Conservation (phyloP, 805 yeast genomes). For the Aciculoconidium aculeatum region DNA sequence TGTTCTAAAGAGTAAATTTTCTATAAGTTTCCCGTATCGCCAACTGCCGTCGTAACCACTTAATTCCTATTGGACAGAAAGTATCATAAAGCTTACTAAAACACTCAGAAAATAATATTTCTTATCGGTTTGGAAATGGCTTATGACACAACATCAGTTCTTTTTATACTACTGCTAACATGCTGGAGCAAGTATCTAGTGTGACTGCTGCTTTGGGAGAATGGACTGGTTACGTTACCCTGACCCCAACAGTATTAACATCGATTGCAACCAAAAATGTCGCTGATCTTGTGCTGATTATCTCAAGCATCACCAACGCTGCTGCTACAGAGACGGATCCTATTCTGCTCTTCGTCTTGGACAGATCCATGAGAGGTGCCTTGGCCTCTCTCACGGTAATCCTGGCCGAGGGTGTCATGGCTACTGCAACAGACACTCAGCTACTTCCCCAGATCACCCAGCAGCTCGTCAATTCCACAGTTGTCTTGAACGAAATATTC, state of each 20-base stretch:
- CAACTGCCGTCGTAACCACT: too few relatives aligned
- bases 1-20: too few relatives aligned
- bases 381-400: constrained; percentile 17
- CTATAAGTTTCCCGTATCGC: too few relatives aligned
- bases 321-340: constrained; percentile 12
- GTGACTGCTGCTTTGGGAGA: too few relatives aligned
- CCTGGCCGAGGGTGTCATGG: constrained; percentile 14
- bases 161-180: too few relatives aligned
- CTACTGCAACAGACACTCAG: constrained; percentile 18
- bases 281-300: constrained; percentile 8
- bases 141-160: too few relatives aligned
- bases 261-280: constrained; percentile 12
- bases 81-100: too few relatives aligned
- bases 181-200: too few relatives aligned
- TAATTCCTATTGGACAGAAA: too few relatives aligned
- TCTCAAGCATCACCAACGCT: constrained; percentile 10
- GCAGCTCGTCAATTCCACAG: constrained; percentile 15
- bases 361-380: constrained; percentile 14
- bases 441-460: constrained; percentile 15
- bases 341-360: constrained; percentile 11
- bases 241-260: constrained; percentile 14
- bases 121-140: too few relatives aligned
- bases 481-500: constrained; percentile 13
- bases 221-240: constrained; percentile 13
- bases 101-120: too few relatives aligned